Evolutionary conservation across 768 basidiomycete genomes (phyloP), one percentile per base, ranked within the genome.

Genomic region (Strobilomyces confusus): DNA sequence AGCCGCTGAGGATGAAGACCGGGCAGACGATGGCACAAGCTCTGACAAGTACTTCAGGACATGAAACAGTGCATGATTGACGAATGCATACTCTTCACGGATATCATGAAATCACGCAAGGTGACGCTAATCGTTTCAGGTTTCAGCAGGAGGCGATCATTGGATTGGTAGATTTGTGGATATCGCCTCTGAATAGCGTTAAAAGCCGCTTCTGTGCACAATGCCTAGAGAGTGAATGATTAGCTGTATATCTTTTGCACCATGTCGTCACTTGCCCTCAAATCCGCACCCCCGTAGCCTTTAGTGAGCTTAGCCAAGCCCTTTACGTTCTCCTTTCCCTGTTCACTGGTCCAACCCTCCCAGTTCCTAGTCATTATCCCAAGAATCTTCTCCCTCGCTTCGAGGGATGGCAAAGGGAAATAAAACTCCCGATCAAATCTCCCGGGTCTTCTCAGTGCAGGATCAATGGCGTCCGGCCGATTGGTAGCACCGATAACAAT

Each of bases 401-500:
- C 86, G 17, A 88, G 66, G 20, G 82, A 82, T 1, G 97, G 97
- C 40, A 99, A 69, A 4, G 92, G 90, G 70, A 99, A 98, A 72
- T 97, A 98, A 70, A 99, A 98, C 71, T 98, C 95, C 47, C 97
- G 77, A 72, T 99, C 97, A 63, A 99, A 98, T 55, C 97, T 78
- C 17, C 97, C 97, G 1, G 95, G 97, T 23, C 97, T 77, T 29
- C 97, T 78, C 46, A 99, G 72, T 1, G 97, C 97, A 19, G 97
- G 93, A 70, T 99, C 97, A 52, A 99, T 86, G n/a, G 94, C 90
- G 69, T 99, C 97, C 0, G 95, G 95, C 55, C 97, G 72, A 68
- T 99, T 99, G 4, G 97, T 99, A 2, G 97, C 97, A 26, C 97
- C 97, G 60, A 98, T 98, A 29, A 99, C 92, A 25, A 98, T 82